Conservation (phyloP, 2,329 filamentous ascomycete species). For the Penicillium olsonii region DNA sequence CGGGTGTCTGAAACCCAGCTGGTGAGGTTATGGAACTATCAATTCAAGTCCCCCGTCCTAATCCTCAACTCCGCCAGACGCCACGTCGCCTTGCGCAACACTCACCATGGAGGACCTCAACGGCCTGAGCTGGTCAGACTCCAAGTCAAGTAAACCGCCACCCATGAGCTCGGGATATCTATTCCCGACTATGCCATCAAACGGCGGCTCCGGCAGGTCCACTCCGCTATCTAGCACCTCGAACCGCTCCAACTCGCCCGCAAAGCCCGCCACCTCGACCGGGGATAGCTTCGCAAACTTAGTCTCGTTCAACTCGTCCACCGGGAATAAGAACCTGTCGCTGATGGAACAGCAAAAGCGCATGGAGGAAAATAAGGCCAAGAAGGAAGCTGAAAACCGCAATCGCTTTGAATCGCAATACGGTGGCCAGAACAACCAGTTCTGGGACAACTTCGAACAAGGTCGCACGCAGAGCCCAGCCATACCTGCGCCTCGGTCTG, state of each 20-base stretch:
- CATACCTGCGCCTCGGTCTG: slow-evolving; percentile 50
- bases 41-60: slow-evolving; percentile 13
- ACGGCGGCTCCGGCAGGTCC: slow-evolving; percentile 44
- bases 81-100: slow-evolving; percentile 8
- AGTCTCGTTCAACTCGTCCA: slow-evolving; percentile 58
- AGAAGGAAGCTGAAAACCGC: slow-evolving; percentile 72
- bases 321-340: slow-evolving; percentile 66
- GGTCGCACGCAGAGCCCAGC: slow-evolving; percentile 48
- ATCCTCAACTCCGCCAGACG: slow-evolving; percentile 27
- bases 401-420: slow-evolving; percentile 75
- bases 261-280: slow-evolving; percentile 43
- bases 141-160: slow-evolving; percentile 37
- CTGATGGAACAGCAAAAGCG: slow-evolving; percentile 66
- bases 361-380: slow-evolving; percentile 73
- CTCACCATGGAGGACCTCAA: slow-evolving; percentile 50
- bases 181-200: slow-evolving; percentile 40
- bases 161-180: slow-evolving; percentile 38
- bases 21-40: slow-evolving; percentile 20
- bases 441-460: slow-evolving; percentile 72
- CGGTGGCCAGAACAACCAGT: slow-evolving; percentile 65
- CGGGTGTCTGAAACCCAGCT: slow-evolving; percentile 3
- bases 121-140: slow-evolving; percentile 47
- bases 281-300: slow-evolving; percentile 63
- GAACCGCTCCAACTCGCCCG: slow-evolving; percentile 36
- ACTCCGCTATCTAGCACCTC: slow-evolving; percentile 42